A percentile compares a stretch with the other conserved stretches of the same genome.
Evolutionary conservation across 83 land plant genomes (phyloP).

Genomic region (Thuja plicata): DNA sequence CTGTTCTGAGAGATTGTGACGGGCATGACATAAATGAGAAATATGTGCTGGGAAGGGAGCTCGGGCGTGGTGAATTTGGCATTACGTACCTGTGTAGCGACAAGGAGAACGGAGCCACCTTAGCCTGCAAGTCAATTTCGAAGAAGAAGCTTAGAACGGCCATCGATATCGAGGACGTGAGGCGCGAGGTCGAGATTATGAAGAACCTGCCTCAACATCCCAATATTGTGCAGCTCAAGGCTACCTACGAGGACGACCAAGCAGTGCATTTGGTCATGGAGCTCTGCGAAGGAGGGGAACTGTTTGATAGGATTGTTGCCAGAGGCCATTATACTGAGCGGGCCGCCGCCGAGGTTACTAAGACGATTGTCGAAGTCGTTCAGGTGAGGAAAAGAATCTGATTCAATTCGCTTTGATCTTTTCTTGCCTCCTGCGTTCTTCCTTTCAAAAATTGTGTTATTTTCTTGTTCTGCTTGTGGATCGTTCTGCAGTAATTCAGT

Average conservation of each 20-base stretch:
- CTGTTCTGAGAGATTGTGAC: slow-evolving; percentile 35
- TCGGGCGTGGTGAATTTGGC: slow-evolving; percentile 63
- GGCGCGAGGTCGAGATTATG: slow-evolving; percentile 67
- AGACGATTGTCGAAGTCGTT: slow-evolving; percentile 67
- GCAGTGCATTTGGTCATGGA: slow-evolving; percentile 69
- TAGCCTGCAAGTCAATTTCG: slow-evolving; percentile 58
- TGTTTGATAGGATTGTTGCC: slow-evolving; percentile 61
- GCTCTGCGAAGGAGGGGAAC: slow-evolving; percentile 60
- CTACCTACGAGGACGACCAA: slow-evolving; percentile 55
- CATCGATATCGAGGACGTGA: slow-evolving; percentile 57
- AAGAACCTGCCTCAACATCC: slow-evolving; percentile 52
- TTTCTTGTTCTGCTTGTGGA: not conserved
- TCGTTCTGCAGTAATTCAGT: not conserved
- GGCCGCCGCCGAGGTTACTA: slow-evolving; percentile 52
- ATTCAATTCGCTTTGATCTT: not conserved
- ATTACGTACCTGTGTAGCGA: slow-evolving; percentile 56
- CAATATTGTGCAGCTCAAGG: slow-evolving; percentile 49
- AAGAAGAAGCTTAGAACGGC: slow-evolving; percentile 62
- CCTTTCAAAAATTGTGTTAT: not conserved
- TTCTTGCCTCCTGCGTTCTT: not conserved
- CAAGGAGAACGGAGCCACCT: slow-evolving; percentile 19
- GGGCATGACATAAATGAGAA: slow-evolving; percentile 40
- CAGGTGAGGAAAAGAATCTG: slow-evolving; percentile 31
- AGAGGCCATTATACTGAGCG: slow-evolving; percentile 64
- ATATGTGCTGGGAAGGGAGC: slow-evolving; percentile 54